These are phyloP conservation scores for Scutellaria barbata DNA, from an alignment of 257 asterid species.

Conservation along the genomic window DNA sequence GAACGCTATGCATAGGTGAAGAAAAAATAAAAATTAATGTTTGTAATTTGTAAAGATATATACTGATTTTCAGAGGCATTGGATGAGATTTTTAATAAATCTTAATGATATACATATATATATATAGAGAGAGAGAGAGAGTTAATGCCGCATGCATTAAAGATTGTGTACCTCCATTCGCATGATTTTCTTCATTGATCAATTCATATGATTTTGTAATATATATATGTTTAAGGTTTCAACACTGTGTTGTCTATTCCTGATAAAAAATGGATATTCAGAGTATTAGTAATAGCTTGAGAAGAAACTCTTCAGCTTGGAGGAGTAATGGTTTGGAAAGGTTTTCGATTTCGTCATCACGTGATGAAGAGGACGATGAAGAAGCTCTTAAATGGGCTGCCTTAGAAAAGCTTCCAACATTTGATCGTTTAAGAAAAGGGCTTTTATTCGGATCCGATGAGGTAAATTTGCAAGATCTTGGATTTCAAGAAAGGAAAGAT, in stretches of 20 bases:
- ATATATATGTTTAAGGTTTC: too few species aligned
- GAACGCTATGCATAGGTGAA: too few species aligned
- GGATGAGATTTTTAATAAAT: too few species aligned
- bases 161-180: too few species aligned
- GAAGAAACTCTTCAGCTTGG: conserved; percentile 16
- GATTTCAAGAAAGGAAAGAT: conserved; percentile 32
- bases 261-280: conserved; percentile 5
- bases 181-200: too few species aligned
- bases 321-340: conserved; percentile 20
- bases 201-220: neutral
- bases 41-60: too few species aligned
- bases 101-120: too few species aligned
- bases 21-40: too few species aligned
- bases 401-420: conserved; percentile 52
- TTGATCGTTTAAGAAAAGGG: conserved; percentile 58
- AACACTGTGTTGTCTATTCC: too few species aligned
- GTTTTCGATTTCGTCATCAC: conserved; percentile 31
- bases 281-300: conserved; percentile 7
- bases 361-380: conserved; percentile 46
- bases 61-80: too few species aligned
- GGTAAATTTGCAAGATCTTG: conserved; percentile 35
- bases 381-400: conserved; percentile 63
- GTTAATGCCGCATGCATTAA: too few species aligned
- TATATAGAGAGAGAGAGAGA: too few species aligned
- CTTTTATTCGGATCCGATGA: conserved; percentile 41